Base-by-base conservation (phyloP, 306 rosid species). In the Inga leiocalycina region DNA sequence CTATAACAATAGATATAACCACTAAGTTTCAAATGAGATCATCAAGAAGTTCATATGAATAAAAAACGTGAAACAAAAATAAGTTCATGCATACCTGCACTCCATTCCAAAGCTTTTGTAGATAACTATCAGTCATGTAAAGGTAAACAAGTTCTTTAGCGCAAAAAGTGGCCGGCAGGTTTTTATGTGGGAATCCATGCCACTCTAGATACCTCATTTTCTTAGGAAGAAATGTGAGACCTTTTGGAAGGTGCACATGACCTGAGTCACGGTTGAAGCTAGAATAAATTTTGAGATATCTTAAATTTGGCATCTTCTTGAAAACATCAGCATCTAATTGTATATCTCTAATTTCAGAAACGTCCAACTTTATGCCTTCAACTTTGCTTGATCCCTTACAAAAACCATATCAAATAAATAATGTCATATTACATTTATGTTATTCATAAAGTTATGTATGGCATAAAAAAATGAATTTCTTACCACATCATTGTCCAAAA, bases 401-500 rank as follows among this genome's bases (percentile, higher is more conserved):
- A 54, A 43, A 67, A 12, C 43, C 2, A 4, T 37, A 27, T 27
- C 30, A 39, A 41, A 30, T 69, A 19, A 39, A 69, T 3, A 16
- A 39, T 17, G 1, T 39, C 30, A 68, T 69, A 69, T 4, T 19
- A 3, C 16, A 9, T 69, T 14, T 2, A n/a, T 2, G 8, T n/a
- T 57, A 8, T n/a, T 57, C 13, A 57, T 8, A 8, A 57, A 57
- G 1, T 2, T 41, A 5, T 8, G n/a, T 3, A 13, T n/a, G 7
- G 7, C 14, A 0, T 1, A 20, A 2, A 71, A 6, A 10, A 17
- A 44, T 5, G 3, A 0, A 19, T 19, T 10, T 69, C 51, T 48
- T 83, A 83, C 86, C 45, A 17, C 20, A 19, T 71, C 72, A 35
- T 49, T 8, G 17, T 1, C 3, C 0, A 83, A 70, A 0, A 86